phyloP scores from a whole-genome alignment of 2,329 filamentous ascomycete species.

The Penicillium olsonii region DNA sequence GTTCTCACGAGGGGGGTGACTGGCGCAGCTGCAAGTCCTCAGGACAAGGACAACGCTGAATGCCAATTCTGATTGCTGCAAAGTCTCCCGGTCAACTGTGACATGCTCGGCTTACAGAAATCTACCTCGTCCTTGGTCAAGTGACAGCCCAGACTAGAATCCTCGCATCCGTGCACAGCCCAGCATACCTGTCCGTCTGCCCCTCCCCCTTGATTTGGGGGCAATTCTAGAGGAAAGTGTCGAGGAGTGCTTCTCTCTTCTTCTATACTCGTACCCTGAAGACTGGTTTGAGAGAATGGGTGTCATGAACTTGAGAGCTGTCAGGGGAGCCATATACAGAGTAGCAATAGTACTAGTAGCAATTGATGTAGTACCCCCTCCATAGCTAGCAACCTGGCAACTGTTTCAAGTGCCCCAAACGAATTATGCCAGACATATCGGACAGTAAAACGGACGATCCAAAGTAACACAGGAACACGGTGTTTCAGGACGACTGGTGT shows the following conservation, averaged over 20 bases:
- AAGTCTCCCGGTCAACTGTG: neutral
- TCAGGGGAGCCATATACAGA: too few relatives aligned
- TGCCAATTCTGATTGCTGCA: too few relatives aligned
- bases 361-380: neutral
- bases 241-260: neutral
- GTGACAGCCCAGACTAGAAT: slow-evolving; percentile 10
- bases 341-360: too few relatives aligned
- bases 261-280: neutral
- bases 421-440: neutral
- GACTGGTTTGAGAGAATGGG: too few relatives aligned
- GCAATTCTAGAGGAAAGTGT: neutral
- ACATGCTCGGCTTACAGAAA: neutral
- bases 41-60: too few relatives aligned
- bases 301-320: too few relatives aligned
- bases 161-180: neutral
- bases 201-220: slow-evolving; percentile 13
- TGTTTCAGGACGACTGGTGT: slow-evolving; percentile 4
- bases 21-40: too few relatives aligned
- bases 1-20: too few relatives aligned
- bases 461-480: neutral
- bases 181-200: neutral
- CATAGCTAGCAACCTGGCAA: neutral
- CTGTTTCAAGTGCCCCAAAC: too few relatives aligned
- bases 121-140: neutral
- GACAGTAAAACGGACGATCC: neutral